Evolutionary conservation across 2,329 filamentous ascomycete genomes (phyloP).

Genomic region (Xylaria multiplex): DNA sequence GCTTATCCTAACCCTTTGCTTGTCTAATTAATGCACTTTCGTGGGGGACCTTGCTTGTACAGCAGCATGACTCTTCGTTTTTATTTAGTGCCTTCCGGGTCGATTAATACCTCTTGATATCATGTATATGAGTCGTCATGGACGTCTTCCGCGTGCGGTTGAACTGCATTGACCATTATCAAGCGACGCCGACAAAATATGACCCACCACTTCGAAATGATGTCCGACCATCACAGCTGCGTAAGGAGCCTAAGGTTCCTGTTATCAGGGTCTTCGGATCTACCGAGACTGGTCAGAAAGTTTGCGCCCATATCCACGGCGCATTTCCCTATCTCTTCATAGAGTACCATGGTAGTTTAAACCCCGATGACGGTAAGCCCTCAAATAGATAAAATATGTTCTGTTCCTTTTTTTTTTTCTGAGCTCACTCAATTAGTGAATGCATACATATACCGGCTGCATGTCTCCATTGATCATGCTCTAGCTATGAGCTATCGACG

Average conservation of each 20-base stretch:
- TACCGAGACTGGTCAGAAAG: constrained; percentile 93
- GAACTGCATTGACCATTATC: constrained; percentile 97
- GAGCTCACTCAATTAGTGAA: constrained; percentile 63
- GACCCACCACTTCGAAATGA: constrained; percentile 81
- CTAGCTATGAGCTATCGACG: constrained; percentile 85
- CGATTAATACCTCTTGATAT: constrained; percentile 5
- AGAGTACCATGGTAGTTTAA: constrained; percentile 78
- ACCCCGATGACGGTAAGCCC: constrained; percentile 71
- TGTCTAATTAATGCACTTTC: background rate
- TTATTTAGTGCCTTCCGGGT: background rate
- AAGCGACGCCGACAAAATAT: constrained; percentile 78
- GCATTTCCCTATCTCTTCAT: constrained; percentile 96
- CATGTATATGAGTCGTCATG: constrained; percentile 52
- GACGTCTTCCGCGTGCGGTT: constrained; percentile 88
- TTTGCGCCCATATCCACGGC: constrained; percentile 95
- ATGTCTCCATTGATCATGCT: constrained; percentile 90
- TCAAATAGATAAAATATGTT: constrained; percentile 38
- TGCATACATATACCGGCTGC: constrained; percentile 79
- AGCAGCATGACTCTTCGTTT: constrained; percentile 9
- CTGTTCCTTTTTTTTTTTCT: constrained; percentile 29
- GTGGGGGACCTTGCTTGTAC: background rate
- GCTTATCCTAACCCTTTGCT: background rate
- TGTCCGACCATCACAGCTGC: constrained; percentile 65
- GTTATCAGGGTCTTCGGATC: constrained; percentile 91
- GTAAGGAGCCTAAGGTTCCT: constrained; percentile 78